Conservation (phyloP, 768 basidiomycete species). For the Rhodotorula toruloides region DNA sequence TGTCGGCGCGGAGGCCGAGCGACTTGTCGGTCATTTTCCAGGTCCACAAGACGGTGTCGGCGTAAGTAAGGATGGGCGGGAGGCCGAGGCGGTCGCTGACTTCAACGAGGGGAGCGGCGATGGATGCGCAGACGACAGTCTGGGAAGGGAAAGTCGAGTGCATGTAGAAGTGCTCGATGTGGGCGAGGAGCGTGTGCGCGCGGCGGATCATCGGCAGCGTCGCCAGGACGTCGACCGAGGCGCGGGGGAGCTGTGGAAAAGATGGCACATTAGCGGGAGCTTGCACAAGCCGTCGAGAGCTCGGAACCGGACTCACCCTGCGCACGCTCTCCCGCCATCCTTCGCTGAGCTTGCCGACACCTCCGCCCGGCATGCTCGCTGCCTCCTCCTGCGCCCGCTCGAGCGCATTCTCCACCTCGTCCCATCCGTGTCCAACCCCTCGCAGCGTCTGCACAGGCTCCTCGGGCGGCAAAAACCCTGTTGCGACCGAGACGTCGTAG, state of each 20-base stretch:
- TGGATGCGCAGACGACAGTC: slow-evolving; percentile 58
- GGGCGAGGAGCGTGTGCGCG: slow-evolving; percentile 82
- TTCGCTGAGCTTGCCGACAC: slow-evolving; percentile 56
- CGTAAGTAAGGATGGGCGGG: slow-evolving; percentile 83
- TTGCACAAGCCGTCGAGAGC: neutral
- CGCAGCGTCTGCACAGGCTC: slow-evolving; percentile 66
- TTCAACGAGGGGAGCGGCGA: slow-evolving; percentile 70
- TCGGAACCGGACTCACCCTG: slow-evolving; percentile 53
- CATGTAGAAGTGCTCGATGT: slow-evolving; percentile 82
- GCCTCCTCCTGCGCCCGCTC: slow-evolving; percentile 54
- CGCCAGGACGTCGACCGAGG: slow-evolving; percentile 16
- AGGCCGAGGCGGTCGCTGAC: slow-evolving; percentile 67
- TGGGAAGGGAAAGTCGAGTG: slow-evolving; percentile 50
- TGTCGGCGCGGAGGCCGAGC: slow-evolving; percentile 45
- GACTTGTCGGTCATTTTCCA: slow-evolving; percentile 42
- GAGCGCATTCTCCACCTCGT: slow-evolving; percentile 44
- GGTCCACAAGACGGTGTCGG: slow-evolving; percentile 88
- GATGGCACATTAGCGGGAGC: too few relatives aligned
- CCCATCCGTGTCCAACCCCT: slow-evolving; percentile 48
- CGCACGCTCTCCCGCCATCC: slow-evolving; percentile 63
- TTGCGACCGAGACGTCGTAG: slow-evolving; percentile 85
- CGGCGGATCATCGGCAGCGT: slow-evolving; percentile 62
- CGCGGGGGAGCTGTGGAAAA: slow-evolving; percentile 31
- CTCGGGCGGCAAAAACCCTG: slow-evolving; percentile 88
- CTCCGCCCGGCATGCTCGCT: slow-evolving; percentile 54